Conservation (phyloP, 768 basidiomycete genomes). For the Leucosporidium yakuticum region DNA sequence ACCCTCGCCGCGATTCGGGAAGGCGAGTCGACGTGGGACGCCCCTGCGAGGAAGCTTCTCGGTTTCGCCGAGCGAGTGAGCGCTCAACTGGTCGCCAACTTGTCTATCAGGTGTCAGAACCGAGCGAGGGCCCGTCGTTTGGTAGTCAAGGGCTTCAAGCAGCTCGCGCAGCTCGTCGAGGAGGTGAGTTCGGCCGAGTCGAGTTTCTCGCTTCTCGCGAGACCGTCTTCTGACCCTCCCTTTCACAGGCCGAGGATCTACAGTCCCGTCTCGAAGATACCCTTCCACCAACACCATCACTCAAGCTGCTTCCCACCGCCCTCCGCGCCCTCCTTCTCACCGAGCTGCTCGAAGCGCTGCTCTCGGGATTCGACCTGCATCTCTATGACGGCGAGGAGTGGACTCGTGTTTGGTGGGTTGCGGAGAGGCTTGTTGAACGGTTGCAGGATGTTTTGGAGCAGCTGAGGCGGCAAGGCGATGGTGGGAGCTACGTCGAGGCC, state of each 20-base stretch:
- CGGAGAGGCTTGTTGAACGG: background rate
- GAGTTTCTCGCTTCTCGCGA: background rate
- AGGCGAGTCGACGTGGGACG: background rate
- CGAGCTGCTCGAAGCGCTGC: conserved; percentile 16
- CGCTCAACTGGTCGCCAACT: background rate
- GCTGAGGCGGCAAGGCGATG: background rate
- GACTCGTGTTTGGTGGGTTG: conserved; percentile 17
- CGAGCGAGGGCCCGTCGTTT: conserved; percentile 17
- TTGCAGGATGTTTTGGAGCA: background rate
- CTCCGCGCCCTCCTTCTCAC: background rate
- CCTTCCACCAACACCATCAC: background rate
- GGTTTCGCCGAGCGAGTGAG: conserved; percentile 13
- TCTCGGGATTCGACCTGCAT: conserved; percentile 23
- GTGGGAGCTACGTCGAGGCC: background rate
- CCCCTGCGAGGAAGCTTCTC: conserved; percentile 7
- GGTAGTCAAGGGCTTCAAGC: conserved; percentile 3
- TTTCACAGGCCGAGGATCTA: background rate
- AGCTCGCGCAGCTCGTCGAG: background rate
- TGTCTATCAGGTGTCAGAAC: conserved; percentile 14
- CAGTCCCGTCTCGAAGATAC: too few relatives aligned
- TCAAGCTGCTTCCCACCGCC: background rate
- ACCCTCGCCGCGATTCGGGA: background rate
- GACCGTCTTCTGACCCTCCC: too few relatives aligned
- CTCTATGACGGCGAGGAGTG: conserved; percentile 4
- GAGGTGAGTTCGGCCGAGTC: background rate